phyloP scores from a whole-genome alignment of 2,329 filamentous ascomycete genomes.

The Fusarium scirpi region DNA sequence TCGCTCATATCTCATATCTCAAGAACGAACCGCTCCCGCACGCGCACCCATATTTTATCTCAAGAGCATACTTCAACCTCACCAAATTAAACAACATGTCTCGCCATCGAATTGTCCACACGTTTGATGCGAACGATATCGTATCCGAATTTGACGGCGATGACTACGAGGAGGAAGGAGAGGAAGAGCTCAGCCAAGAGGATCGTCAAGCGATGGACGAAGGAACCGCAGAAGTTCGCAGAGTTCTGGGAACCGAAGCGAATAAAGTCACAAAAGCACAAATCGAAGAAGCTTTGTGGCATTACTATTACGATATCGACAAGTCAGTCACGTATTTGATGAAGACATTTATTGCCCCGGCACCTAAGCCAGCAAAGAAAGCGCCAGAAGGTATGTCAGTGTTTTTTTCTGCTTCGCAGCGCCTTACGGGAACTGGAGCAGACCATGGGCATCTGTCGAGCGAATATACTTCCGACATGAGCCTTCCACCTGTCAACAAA shows the following conservation, averaged over 20 bases:
- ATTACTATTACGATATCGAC: conserved; percentile 94
- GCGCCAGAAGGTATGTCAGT: conserved; percentile 58
- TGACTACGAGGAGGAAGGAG: conserved; percentile 59
- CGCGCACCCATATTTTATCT: neutral
- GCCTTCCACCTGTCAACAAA: conserved; percentile 34
- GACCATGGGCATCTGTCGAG: conserved; percentile 43
- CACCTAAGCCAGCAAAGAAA: conserved; percentile 59
- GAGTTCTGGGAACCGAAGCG: conserved; percentile 70
- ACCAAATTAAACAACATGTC: conserved; percentile 37
- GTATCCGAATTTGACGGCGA: conserved; percentile 64
- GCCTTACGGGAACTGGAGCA: conserved; percentile 50
- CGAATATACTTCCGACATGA: conserved; percentile 24
- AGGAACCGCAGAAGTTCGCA: conserved; percentile 75
- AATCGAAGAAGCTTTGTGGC: conserved; percentile 91
- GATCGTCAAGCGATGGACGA: conserved; percentile 67
- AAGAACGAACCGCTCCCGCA: conserved; percentile 1
- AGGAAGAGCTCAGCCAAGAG: conserved; percentile 61
- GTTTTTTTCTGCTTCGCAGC: conserved; percentile 49
- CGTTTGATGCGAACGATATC: conserved; percentile 62
- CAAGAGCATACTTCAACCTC: neutral
- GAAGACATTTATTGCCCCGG: conserved; percentile 67
- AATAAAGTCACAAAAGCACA: conserved; percentile 70
- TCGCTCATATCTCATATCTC: neutral
- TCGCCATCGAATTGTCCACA: conserved; percentile 49
- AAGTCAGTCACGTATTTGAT: conserved; percentile 86